These are phyloP conservation scores for Scedosporium minutisporum DNA, from an alignment of 2,329 filamentous ascomycete species.

Conservation along the genomic window DNA sequence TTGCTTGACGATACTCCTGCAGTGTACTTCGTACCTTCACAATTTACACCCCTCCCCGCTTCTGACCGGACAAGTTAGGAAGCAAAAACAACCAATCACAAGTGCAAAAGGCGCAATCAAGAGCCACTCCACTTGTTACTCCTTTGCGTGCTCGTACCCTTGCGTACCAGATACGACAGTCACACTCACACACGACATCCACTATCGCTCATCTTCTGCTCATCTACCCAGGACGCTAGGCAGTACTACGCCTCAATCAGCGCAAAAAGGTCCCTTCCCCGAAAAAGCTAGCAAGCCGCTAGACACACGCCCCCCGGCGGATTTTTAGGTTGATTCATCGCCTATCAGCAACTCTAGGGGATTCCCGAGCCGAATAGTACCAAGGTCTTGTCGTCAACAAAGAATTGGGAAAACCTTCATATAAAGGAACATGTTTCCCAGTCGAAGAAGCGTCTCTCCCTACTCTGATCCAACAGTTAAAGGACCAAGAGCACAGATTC, in stretches of 20 bases:
- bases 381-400: constrained; percentile 4
- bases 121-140: neutral
- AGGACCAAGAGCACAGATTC: constrained; percentile 28
- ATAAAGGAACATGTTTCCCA: constrained; percentile 30
- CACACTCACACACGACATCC: neutral
- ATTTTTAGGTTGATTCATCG: neutral
- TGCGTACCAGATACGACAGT: neutral
- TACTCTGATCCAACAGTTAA: constrained; percentile 28
- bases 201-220: neutral
- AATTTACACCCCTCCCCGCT: neutral
- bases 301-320: neutral
- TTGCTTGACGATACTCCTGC: too few species aligned
- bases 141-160: neutral
- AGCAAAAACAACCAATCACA: neutral
- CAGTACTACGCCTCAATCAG: neutral
- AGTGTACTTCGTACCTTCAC: too few species aligned
- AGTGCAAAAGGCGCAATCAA: neutral
- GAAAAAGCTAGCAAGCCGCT: neutral
- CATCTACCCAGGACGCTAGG: too few species aligned
- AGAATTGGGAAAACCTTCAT: constrained; percentile 20
- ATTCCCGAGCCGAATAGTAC: constrained; percentile 7
- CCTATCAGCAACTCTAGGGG: constrained; percentile 1
- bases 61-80: constrained; percentile 6
- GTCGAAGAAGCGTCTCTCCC: constrained; percentile 26
- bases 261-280: neutral